Conservation (phyloP, 257 asterid species). For the Coffea canephora region DNA sequence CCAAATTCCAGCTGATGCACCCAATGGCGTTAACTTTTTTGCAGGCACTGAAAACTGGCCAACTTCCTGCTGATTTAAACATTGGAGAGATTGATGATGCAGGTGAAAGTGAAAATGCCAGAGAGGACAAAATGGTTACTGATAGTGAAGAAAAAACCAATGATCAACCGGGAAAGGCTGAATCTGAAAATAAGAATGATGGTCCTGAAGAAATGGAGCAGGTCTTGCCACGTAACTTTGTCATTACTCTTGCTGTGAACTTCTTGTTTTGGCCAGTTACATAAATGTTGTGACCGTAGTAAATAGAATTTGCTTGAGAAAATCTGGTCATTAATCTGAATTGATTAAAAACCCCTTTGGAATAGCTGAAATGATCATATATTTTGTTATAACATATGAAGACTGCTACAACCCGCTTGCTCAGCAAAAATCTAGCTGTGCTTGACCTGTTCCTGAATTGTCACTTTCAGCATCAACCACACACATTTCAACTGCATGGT, state of each 20-base stretch:
- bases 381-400: neutral
- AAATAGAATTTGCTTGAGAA: neutral
- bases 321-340: neutral
- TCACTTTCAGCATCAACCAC: neutral
- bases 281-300: neutral
- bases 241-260: neutral
- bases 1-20: slow-evolving; percentile 8
- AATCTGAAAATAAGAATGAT: slow-evolving; percentile 49
- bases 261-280: neutral
- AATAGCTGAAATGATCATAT: neutral
- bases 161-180: slow-evolving; percentile 33
- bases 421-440: neutral
- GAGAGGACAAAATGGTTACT: slow-evolving; percentile 55
- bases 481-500: neutral
- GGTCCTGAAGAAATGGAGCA: slow-evolving; percentile 76
- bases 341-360: neutral
- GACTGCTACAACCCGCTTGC: neutral
- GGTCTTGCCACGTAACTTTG: slow-evolving; percentile 31
- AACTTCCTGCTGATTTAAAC: slow-evolving; percentile 81
- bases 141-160: slow-evolving; percentile 48
- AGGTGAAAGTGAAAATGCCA: slow-evolving; percentile 40
- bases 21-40: slow-evolving; percentile 12
- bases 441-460: neutral
- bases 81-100: slow-evolving; percentile 39
- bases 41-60: slow-evolving; percentile 95